Conservation (phyloP, 2,329 filamentous ascomycete genomes). For the Helicocarpus griseus region DNA sequence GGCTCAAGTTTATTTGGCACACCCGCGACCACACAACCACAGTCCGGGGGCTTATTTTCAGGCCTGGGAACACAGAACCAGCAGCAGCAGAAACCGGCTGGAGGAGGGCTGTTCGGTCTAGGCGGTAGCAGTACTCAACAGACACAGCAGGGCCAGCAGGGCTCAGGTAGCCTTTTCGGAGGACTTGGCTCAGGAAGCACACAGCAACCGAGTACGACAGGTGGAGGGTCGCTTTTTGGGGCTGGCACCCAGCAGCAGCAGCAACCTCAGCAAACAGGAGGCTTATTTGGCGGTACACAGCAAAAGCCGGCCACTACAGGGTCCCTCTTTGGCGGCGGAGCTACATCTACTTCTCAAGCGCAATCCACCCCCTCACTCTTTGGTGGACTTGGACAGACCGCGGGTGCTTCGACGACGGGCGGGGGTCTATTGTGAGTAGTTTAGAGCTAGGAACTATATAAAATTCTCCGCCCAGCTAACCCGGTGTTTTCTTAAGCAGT, state of each 20-base stretch:
- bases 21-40: slow-evolving; percentile 23
- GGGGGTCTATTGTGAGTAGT: slow-evolving; percentile 27
- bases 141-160: slow-evolving; percentile 8
- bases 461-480: too few species aligned
- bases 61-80: slow-evolving; percentile 15
- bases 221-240: slow-evolving; percentile 4
- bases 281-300: slow-evolving; percentile 20
- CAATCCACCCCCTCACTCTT: slow-evolving; percentile 19
- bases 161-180: slow-evolving; percentile 13
- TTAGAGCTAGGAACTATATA: too few species aligned
- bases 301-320: slow-evolving; percentile 11
- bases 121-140: slow-evolving; percentile 11
- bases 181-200: slow-evolving; percentile 6
- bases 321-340: slow-evolving; percentile 17
- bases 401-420: slow-evolving; percentile 16
- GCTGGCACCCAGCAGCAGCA: slow-evolving; percentile 10
- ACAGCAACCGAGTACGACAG: background rate
- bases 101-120: slow-evolving; percentile 8
- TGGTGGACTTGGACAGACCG: slow-evolving; percentile 19
- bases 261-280: slow-evolving; percentile 18
- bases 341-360: slow-evolving; percentile 9
- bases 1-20: slow-evolving; percentile 21
- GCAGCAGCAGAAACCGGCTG: slow-evolving; percentile 16
- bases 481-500: slow-evolving; percentile 13
- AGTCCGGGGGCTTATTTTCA: slow-evolving; percentile 24